Evolutionary conservation across 495 filamentous ascomycete genomes (phyloP).

Genomic region (Mycothermus thermophilus): DNA sequence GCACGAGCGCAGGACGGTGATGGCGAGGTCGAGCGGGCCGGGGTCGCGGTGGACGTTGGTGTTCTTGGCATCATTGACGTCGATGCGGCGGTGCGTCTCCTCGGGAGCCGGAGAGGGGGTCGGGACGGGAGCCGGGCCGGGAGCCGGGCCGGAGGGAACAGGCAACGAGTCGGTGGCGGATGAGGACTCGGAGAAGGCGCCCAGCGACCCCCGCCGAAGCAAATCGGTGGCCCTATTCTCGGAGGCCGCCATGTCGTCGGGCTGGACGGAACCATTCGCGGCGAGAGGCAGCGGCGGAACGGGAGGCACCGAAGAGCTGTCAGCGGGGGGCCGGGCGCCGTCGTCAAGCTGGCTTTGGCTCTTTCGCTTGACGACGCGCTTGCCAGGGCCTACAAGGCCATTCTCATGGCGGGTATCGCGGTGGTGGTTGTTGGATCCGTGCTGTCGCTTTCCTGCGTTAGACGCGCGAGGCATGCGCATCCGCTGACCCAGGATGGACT

Average conservation of each 20-base stretch:
- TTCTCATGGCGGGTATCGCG: conserved; percentile 77
- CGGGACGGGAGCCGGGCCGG: conserved; percentile 6
- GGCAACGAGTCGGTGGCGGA: conserved; percentile 33
- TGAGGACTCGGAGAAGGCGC: conserved; percentile 34
- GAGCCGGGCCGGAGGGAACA: conserved; percentile 16
- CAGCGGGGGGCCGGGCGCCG: conserved; percentile 14
- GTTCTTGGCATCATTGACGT: conserved; percentile 54
- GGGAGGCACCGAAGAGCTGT: conserved; percentile 23
- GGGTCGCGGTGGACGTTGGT: conserved; percentile 46
- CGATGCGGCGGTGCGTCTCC: conserved; percentile 44
- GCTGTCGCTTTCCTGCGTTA: conserved; percentile 50
- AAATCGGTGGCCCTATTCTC: conserved; percentile 26
- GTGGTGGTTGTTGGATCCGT: conserved; percentile 48
- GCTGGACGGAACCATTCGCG: conserved; percentile 20
- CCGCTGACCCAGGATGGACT: conserved; percentile 36
- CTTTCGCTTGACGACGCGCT: conserved; percentile 50
- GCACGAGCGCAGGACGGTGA: conserved; percentile 80
- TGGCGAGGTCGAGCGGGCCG: conserved; percentile 55
- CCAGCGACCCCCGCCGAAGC: conserved; percentile 32
- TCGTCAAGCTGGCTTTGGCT: conserved; percentile 33
- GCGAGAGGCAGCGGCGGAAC: conserved; percentile 23
- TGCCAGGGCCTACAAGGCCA: conserved; percentile 72
- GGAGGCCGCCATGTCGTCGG: conserved; percentile 27
- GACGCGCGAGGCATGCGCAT: conserved; percentile 60
- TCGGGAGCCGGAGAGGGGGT: conserved; percentile 20